Evolutionary conservation across 805 yeast species (phyloP), one percentile per base, ranked within the genome.

Genomic region (Candida loeiensis): DNA sequence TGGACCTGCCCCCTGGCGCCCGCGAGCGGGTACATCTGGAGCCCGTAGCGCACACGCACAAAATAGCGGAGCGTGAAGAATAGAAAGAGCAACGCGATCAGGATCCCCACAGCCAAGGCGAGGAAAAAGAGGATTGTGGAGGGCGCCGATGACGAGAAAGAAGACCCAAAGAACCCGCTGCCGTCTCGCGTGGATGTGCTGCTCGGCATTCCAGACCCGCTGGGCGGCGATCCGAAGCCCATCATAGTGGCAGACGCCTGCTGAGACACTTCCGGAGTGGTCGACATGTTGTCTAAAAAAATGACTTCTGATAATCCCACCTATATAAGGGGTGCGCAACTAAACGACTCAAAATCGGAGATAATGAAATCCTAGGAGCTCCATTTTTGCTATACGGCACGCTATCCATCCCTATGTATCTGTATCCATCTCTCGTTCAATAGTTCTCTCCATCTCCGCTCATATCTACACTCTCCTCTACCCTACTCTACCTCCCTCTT

Each of bases 51-150:
- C 4, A 82, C 68, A 37, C 85, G 61, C 3, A 80, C 69, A 48
- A 80, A 73, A 55, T 81, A 80, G 36, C 85, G 61, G 38, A 76
- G 52, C 8, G 85, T 76, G 66, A 81, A 79, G 58, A 79, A 79
- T 6, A 79, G 47, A 49, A 81, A 78, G 19, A 78, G 54, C 0
- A 67, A 15, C 4, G 85, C 84, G 28, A 80, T 78, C 16, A 73
- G 52, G 9, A 79, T 73, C 3, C 85, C 86, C 11, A 79, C 76
- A 1, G 81, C 75, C 25, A 81, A 65, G 1, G 86, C 85, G 9
- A 81, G 59, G 57, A 79, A 78, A 58, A 81, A 81, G 21, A 81
- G 60, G 25, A 79, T 78, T 1, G 84, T 78, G 1, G 85, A 76
- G 1, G 85, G 85, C 25, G 74, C 66, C 19, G 43, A 34, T 8